Evolutionary conservation across 1,139 yeast species (phyloP).

Genomic region (Yamadazyma sp.): DNA sequence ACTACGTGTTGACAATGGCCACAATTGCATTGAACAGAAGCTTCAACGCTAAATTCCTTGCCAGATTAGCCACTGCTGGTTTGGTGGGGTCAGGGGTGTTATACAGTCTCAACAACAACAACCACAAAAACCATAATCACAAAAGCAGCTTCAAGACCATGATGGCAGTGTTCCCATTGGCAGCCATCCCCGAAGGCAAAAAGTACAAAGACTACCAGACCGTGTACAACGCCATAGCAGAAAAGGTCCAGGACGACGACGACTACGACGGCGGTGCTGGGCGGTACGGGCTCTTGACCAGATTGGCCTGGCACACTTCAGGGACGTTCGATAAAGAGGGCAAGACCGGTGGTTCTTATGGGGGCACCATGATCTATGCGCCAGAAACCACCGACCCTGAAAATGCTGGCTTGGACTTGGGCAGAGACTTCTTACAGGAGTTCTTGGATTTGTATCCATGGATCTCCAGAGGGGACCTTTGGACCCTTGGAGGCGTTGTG

Average conservation of each 20-base stretch:
- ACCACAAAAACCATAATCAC: neutral
- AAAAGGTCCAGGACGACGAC: constrained; percentile 70
- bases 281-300: constrained; percentile 59
- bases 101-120: constrained; percentile 2
- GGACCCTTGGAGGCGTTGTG: constrained; percentile 83
- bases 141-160: constrained; percentile 1
- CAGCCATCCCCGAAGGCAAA: constrained; percentile 28
- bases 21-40: constrained; percentile 7
- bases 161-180: constrained; percentile 16
- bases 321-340: constrained; percentile 66
- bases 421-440: constrained; percentile 63
- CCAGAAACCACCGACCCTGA: constrained; percentile 71
- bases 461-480: constrained; percentile 84
- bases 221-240: constrained; percentile 78
- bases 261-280: constrained; percentile 76
- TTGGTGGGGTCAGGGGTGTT: neutral
- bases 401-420: constrained; percentile 71
- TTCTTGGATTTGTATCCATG: constrained; percentile 66
- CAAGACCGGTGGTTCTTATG: constrained; percentile 74
- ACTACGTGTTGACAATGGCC: constrained; percentile 8
- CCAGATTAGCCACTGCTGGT: constrained; percentile 1
- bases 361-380: constrained; percentile 77
- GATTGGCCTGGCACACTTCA: constrained; percentile 76
- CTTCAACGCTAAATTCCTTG: neutral
- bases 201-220: constrained; percentile 63